Percentiles rank a stretch among this genome's conserved stretches.
Conservation (phyloP, 75 land plant species). For the Isoetes taiwanensis region DNA sequence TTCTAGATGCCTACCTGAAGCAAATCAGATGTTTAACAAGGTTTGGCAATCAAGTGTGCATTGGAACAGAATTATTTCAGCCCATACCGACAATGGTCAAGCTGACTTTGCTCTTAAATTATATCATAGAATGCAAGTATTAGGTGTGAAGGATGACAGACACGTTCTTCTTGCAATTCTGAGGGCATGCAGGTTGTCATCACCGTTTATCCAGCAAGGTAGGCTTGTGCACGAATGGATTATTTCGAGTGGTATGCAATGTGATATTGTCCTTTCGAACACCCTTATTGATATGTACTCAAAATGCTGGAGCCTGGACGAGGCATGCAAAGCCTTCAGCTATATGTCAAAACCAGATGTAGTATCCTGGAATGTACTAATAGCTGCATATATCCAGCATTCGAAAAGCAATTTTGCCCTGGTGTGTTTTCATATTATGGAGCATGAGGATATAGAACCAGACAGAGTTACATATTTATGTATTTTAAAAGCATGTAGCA, state of each 20-base stretch:
- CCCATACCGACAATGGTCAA: not conserved
- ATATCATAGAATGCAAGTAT: too few species aligned
- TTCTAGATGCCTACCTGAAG: too few species aligned
- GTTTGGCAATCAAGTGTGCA: too few species aligned
- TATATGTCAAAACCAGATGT: not conserved
- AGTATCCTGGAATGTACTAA: conserved; percentile 3
- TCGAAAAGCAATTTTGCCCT: not conserved
- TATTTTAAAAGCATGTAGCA: too few species aligned
- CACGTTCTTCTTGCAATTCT: conserved; percentile 6
- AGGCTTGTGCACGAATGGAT: conserved; percentile 4
- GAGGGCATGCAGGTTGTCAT: not conserved
- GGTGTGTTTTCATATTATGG: not conserved
- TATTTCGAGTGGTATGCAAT: not conserved
- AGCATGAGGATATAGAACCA: conserved; percentile 8
- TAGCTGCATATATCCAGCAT: not conserved
- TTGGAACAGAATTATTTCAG: conserved; percentile 10
- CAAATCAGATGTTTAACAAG: too few species aligned
- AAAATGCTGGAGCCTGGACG: conserved; percentile 7
- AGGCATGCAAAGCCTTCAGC: conserved; percentile 1
- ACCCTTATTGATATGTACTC: conserved; percentile 2
- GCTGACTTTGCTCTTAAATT: too few species aligned
- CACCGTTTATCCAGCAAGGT: not conserved
- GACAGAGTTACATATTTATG: conserved; percentile 7
- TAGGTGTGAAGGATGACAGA: too few species aligned
- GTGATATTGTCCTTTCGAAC: not conserved